phyloP scores from a whole-genome alignment of 495 filamentous ascomycete species.

The Penicillium daleae region DNA sequence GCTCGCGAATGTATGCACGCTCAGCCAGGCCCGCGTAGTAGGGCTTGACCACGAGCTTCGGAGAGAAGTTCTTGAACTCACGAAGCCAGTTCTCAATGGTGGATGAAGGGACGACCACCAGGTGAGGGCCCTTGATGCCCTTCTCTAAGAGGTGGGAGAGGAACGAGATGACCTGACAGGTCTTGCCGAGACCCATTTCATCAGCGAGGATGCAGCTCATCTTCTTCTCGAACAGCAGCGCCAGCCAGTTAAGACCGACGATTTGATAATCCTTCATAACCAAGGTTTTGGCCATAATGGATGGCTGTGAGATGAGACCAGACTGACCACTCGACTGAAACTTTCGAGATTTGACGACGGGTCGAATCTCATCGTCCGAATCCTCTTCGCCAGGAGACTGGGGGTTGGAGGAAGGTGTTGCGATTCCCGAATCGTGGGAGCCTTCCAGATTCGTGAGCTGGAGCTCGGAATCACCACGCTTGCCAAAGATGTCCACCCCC shows the following conservation, averaged over 20 bases:
- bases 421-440: conserved; percentile 71
- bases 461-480: conserved; percentile 66
- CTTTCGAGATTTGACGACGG: conserved; percentile 43
- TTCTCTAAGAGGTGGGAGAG: conserved; percentile 78
- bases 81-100: conserved; percentile 94
- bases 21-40: conserved; percentile 76
- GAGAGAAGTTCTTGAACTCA: conserved; percentile 89
- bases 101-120: conserved; percentile 88
- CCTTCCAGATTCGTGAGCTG: conserved; percentile 60
- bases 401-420: conserved; percentile 63
- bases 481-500: conserved; percentile 76
- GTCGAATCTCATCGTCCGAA: conserved; percentile 50
- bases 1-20: conserved; percentile 65
- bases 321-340: conserved; percentile 18
- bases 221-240: conserved; percentile 73
- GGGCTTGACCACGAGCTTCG: conserved; percentile 69
- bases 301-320: conserved; percentile 69
- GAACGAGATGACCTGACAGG: conserved; percentile 93
- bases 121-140: conserved; percentile 72
- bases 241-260: conserved; percentile 93
- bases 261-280: conserved; percentile 90
- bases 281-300: conserved; percentile 69
- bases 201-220: conserved; percentile 91
- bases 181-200: conserved; percentile 98
- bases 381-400: conserved; percentile 41